Conservation (phyloP, 192 early-diverging fungal genomes). For the Dissophora globulifera region DNA sequence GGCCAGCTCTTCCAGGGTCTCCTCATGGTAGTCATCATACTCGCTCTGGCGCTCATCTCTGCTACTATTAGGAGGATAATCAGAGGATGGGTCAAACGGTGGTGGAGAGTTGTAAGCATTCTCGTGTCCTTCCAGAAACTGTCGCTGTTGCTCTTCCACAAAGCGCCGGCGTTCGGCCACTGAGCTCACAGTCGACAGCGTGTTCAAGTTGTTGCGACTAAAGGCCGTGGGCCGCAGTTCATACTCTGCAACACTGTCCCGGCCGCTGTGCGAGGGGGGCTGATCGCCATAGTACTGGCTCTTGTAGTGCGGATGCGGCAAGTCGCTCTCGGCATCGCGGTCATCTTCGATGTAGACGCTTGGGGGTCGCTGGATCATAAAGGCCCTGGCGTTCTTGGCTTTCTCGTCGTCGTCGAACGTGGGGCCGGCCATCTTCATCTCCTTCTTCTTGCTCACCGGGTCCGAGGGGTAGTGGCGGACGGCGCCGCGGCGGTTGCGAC, state of each 20-base stretch:
- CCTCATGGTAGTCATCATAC: background rate
- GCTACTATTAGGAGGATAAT: constrained; percentile 14
- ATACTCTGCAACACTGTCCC: constrained; percentile 38
- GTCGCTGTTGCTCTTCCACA: constrained; percentile 48
- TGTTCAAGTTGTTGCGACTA: background rate
- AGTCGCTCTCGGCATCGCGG: constrained; percentile 37
- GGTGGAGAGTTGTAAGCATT: constrained; percentile 36
- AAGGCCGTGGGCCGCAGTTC: constrained; percentile 47
- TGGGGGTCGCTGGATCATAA: constrained; percentile 43
- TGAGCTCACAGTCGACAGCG: constrained; percentile 11
- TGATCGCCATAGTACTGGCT: constrained; percentile 25
- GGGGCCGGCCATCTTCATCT: too few relatives aligned
- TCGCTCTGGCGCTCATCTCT: background rate
- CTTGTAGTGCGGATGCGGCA: constrained; percentile 45
- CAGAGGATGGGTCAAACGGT: constrained; percentile 29
- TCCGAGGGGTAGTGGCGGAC: constrained; percentile 1
- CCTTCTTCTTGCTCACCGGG: background rate
- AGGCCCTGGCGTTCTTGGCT: constrained; percentile 43
- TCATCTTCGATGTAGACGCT: constrained; percentile 44
- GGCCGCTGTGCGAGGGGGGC: constrained; percentile 42
- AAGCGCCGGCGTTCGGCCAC: constrained; percentile 46
- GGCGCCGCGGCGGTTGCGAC: constrained; percentile 3
- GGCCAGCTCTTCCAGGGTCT: too few relatives aligned
- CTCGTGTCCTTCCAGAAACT: constrained; percentile 52
- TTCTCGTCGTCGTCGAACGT: constrained; percentile 23